Percentiles rank a stretch among this genome's conserved stretches.
Conservation (phyloP, 768 basidiomycete species). For the Boletus coccyginus region DNA sequence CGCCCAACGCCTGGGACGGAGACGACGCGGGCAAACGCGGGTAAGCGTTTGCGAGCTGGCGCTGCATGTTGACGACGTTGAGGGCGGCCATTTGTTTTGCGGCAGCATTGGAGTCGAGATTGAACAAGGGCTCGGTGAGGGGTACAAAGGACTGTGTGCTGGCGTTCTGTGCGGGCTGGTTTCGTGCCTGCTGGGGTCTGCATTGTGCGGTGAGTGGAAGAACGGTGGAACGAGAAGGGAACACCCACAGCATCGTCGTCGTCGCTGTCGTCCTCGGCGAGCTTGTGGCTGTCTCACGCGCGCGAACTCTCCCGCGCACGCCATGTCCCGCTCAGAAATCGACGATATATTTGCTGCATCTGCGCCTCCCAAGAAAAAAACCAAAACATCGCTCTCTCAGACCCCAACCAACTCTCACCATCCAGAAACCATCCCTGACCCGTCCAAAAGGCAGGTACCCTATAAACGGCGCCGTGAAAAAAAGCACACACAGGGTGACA, state of each 20-base stretch:
- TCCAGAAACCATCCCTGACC: conserved; percentile 66
- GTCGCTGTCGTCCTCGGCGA: conserved; percentile 20
- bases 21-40: conserved; percentile 42
- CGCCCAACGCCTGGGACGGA: conserved; percentile 39
- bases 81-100: conserved; percentile 84
- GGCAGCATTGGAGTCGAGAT: conserved; percentile 60
- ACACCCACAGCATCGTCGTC: conserved; percentile 34
- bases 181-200: conserved; percentile 42
- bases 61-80: conserved; percentile 49
- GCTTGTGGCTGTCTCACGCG: conserved; percentile 17
- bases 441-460: conserved; percentile 41
- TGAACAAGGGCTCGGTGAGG: conserved; percentile 41
- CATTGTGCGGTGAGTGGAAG: conserved; percentile 7
- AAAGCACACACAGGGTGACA: conserved; percentile 31
- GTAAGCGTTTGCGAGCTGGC: conserved; percentile 54
- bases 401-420: not conserved
- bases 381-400: not conserved
- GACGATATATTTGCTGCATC: conserved; percentile 75
- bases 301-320: conserved; percentile 12
- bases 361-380: conserved; percentile 43
- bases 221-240: not conserved
- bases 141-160: conserved; percentile 15
- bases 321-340: conserved; percentile 68
- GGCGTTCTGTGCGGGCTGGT: conserved; percentile 18
- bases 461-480: conserved; percentile 34